Evolutionary conservation across 306 rosid species (phyloP).

Genomic region (Astragalus membranaceus): DNA sequence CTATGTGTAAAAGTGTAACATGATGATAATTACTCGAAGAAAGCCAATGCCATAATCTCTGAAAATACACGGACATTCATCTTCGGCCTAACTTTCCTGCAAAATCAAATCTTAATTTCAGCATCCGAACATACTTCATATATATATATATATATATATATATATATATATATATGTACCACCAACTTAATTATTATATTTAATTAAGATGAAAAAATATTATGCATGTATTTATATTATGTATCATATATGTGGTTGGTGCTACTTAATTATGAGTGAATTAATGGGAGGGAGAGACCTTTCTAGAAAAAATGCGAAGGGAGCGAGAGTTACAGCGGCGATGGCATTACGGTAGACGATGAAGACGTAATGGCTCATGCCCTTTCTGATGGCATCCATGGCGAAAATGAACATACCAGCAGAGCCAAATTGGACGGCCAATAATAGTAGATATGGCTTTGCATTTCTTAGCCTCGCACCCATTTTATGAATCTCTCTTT

Average conservation of each 20-base stretch:
- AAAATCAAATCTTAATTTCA: not conserved
- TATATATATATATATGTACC: no score
- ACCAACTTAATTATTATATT: no score
- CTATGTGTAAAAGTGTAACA: not conserved
- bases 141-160: no score
- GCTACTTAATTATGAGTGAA: not conserved
- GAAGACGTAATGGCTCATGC: slow-evolving; percentile 45
- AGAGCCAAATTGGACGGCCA: slow-evolving; percentile 71
- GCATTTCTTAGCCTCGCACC: slow-evolving; percentile 18
- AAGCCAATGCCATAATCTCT: slow-evolving; percentile 59
- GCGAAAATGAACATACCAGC: slow-evolving; percentile 58
- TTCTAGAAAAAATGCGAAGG: slow-evolving; percentile 34
- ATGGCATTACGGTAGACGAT: slow-evolving; percentile 42
- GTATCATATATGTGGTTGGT: no score
- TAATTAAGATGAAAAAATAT: no score
- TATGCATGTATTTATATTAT: no score
- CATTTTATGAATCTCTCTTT: not conserved
- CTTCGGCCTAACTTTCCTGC: slow-evolving; percentile 83
- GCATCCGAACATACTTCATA: not conserved
- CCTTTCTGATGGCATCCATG: slow-evolving; percentile 55
- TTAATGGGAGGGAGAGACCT: slow-evolving; percentile 13
- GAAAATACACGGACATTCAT: slow-evolving; percentile 50
- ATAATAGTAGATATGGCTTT: slow-evolving; percentile 60
- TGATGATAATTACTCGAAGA: slow-evolving; percentile 57
- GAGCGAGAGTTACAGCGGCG: slow-evolving; percentile 28